phyloP scores from a whole-genome alignment of 305 asterid species.

The Striga hermonthica region DNA sequence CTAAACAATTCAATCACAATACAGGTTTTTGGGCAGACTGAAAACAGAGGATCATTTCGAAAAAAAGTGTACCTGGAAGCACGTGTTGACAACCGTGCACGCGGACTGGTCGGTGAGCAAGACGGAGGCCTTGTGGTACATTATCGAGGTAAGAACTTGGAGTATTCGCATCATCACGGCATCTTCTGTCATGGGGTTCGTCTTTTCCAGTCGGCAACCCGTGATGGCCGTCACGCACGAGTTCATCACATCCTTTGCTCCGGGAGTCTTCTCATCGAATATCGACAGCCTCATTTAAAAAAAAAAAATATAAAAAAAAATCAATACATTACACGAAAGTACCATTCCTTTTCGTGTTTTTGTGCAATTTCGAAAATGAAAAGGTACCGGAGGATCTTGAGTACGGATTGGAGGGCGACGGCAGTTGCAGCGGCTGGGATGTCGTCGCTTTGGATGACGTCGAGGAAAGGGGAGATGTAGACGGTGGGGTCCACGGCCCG shows the following conservation, averaged over 20 bases:
- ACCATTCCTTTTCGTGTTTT: no score
- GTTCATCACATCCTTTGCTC: conserved; percentile 59
- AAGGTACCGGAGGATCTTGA: conserved; percentile 69
- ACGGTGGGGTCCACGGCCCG: conserved; percentile 57
- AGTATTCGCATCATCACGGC: conserved; percentile 81
- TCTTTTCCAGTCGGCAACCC: conserved; percentile 69
- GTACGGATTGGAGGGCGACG: conserved; percentile 68
- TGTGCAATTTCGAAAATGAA: no score
- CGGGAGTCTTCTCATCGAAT: conserved; percentile 60
- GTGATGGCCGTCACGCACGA: conserved; percentile 59
- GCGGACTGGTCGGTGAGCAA: conserved; percentile 67
- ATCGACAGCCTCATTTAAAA: no score
- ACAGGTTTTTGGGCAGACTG: no score
- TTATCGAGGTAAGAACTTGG: conserved; percentile 58
- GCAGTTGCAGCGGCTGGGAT: conserved; percentile 79
- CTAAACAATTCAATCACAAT: no score
- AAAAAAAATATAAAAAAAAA: no score
- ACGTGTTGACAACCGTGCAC: conserved; percentile 84
- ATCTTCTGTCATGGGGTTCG: conserved; percentile 68
- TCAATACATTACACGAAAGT: no score
- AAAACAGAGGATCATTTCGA: no score
- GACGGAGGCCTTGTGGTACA: conserved; percentile 64
- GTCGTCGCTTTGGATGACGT: conserved; percentile 75
- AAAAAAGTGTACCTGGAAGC: conserved; percentile 95
- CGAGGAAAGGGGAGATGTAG: conserved; percentile 75